Evolutionary conservation across 345 rosid genomes (phyloP).

Genomic region (Heritiera fomes): DNA sequence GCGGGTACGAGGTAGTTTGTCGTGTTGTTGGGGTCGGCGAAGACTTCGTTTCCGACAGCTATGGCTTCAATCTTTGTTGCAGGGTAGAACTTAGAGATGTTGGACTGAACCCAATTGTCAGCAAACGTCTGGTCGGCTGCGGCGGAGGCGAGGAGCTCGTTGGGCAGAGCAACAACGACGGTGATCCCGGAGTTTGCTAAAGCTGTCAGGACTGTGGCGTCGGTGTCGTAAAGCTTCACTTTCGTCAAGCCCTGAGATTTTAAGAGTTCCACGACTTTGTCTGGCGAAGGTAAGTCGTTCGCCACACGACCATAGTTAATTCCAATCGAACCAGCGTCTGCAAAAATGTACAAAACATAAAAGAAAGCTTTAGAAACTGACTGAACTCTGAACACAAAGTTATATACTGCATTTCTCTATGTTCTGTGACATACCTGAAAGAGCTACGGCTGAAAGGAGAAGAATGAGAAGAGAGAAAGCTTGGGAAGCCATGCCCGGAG

Average conservation of each 20-base stretch:
- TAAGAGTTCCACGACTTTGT: constrained; percentile 66
- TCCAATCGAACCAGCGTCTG: constrained; percentile 54
- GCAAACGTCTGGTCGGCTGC: constrained; percentile 70
- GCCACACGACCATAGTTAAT: constrained; percentile 88
- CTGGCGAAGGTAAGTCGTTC: constrained; percentile 65
- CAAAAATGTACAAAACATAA: constrained; percentile 24
- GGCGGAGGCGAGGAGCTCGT: constrained; percentile 68
- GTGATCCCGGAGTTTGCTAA: constrained; percentile 61
- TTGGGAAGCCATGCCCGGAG: constrained; percentile 31
- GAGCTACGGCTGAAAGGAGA: constrained; percentile 22
- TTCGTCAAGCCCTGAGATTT: constrained; percentile 56
- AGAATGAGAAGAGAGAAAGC: constrained; percentile 30
- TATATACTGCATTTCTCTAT: too few species aligned
- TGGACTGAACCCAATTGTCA: constrained; percentile 78
- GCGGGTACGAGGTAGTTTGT: constrained; percentile 74
- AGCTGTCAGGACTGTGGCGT: constrained; percentile 62
- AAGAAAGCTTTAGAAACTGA: not conserved
- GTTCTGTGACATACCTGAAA: constrained; percentile 37
- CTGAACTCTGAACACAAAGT: too few species aligned
- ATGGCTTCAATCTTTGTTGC: constrained; percentile 70
- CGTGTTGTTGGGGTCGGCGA: constrained; percentile 71
- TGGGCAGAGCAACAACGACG: constrained; percentile 77
- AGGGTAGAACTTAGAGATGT: constrained; percentile 56
- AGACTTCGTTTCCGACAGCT: constrained; percentile 90
- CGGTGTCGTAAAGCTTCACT: constrained; percentile 82